Conservation (phyloP, 768 basidiomycete genomes). For the Xerocomellus chrysenteron region DNA sequence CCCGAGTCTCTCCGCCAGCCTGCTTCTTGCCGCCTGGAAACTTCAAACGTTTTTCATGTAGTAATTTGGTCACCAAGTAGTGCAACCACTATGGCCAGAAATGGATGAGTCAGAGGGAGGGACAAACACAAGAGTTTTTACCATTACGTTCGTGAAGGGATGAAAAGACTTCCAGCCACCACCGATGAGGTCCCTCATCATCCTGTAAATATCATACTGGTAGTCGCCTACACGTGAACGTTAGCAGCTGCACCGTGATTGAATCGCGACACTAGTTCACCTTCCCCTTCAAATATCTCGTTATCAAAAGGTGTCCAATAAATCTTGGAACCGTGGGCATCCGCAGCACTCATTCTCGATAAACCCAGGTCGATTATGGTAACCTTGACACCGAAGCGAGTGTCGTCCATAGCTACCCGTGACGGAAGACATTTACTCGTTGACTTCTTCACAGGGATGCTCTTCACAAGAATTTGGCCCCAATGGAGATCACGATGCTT, state of each 20-base stretch:
- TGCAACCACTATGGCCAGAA: slow-evolving; percentile 77
- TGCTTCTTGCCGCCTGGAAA: slow-evolving; percentile 47
- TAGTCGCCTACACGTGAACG: slow-evolving; percentile 61
- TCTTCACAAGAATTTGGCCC: slow-evolving; percentile 90
- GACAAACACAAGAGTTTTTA: slow-evolving; percentile 35
- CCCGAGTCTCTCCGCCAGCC: slow-evolving; percentile 13
- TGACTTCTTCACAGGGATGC: slow-evolving; percentile 37
- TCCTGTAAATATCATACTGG: slow-evolving; percentile 93
- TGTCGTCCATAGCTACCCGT: slow-evolving; percentile 62
- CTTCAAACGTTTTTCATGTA: slow-evolving; percentile 67
- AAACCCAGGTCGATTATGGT: slow-evolving; percentile 96
- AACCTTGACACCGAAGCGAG: slow-evolving; percentile 62
- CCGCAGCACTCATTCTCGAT: slow-evolving; percentile 72
- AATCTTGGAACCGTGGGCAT: slow-evolving; percentile 42
- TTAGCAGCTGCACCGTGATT: slow-evolving; percentile 7
- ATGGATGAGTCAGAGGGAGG: slow-evolving; percentile 8
- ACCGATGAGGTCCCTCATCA: slow-evolving; percentile 68
- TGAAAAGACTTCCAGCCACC: slow-evolving; percentile 73
- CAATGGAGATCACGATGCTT: slow-evolving; percentile 99
- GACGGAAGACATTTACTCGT: slow-evolving; percentile 33
- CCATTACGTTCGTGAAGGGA: slow-evolving; percentile 90
- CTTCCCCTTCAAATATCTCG: slow-evolving; percentile 90
- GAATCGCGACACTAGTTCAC: slow-evolving; percentile 38
- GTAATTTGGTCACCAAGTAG: slow-evolving; percentile 73
- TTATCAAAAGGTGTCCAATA: slow-evolving; percentile 85